A percentile compares a stretch with the other conserved stretches of the same genome.
Conservation (phyloP, 495 filamentous ascomycete genomes). For the Aspergillus bridgeri region DNA sequence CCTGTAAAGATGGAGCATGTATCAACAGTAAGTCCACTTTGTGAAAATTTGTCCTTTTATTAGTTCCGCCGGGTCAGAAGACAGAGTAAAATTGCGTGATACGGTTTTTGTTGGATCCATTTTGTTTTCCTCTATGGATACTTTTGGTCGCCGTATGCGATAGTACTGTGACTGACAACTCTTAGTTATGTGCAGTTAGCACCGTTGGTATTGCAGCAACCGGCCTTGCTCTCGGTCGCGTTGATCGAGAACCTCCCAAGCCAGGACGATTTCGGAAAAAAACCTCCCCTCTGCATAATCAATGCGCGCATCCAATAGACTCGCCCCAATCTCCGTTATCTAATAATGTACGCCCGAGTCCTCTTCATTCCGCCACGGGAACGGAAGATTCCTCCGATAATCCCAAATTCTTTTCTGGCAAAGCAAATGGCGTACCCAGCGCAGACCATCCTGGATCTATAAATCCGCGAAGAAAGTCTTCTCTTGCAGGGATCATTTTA, state of each 20-base stretch:
- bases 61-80: background rate
- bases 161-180: conserved; percentile 2
- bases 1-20: conserved; percentile 47
- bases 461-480: conserved; percentile 34
- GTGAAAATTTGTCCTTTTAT: background rate
- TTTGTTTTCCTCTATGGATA: background rate
- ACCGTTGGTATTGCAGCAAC: conserved; percentile 65
- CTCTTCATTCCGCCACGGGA: conserved; percentile 20
- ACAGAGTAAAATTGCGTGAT: background rate
- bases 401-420: conserved; percentile 7
- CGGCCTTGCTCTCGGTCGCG: conserved; percentile 61
- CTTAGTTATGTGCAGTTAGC: conserved; percentile 67
- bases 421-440: conserved; percentile 9
- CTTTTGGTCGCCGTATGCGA: background rate
- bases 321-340: conserved; percentile 19
- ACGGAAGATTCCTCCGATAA: conserved; percentile 11
- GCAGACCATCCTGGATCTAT: conserved; percentile 12
- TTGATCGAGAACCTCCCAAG: conserved; percentile 36
- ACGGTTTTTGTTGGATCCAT: background rate
- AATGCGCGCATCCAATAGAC: conserved; percentile 16
- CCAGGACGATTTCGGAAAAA: conserved; percentile 28
- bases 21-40: conserved; percentile 39
- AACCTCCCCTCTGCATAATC: conserved; percentile 24
- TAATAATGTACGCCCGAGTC: conserved; percentile 25
- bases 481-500: conserved; percentile 53